A percentile compares a stretch with the other conserved stretches of the same genome.
Conservation (phyloP, 148 eudicot genomes). For the Fagopyrum tataricum region DNA sequence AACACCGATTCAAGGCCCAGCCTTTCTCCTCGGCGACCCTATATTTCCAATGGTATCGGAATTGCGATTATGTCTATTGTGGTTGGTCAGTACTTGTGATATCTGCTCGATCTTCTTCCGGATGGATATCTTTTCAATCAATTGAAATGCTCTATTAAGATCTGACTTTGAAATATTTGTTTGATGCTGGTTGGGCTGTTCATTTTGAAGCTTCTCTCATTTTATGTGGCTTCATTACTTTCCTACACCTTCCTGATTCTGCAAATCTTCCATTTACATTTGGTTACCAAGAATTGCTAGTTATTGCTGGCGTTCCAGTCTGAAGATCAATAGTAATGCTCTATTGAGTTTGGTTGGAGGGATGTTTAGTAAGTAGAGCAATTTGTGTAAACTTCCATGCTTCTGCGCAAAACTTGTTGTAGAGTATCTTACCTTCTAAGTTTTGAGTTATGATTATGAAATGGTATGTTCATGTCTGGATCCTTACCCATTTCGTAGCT, state of each 20-base stretch:
- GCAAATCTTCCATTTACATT: background rate
- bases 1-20: background rate
- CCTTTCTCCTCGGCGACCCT: background rate
- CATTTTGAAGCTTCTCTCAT: background rate
- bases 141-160: slow-evolving; percentile 2
- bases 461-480: no score
- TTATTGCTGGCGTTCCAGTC: no score
- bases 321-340: no score
- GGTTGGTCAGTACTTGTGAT: background rate
- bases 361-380: no score
- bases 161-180: background rate
- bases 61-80: background rate
- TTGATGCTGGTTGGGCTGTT: background rate
- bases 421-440: no score
- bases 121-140: background rate
- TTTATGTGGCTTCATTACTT: background rate
- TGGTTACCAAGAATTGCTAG: background rate
- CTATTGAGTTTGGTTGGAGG: no score
- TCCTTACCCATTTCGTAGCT: background rate
- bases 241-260: background rate
- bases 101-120: background rate
- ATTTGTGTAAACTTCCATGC: no score
- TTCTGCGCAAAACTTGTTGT: no score
- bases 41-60: background rate
- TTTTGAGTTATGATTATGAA: no score